Evolutionary conservation across 2,329 filamentous ascomycete genomes (phyloP), one percentile per base, ranked within the genome.

Genomic region (Alternaria triticina): DNA sequence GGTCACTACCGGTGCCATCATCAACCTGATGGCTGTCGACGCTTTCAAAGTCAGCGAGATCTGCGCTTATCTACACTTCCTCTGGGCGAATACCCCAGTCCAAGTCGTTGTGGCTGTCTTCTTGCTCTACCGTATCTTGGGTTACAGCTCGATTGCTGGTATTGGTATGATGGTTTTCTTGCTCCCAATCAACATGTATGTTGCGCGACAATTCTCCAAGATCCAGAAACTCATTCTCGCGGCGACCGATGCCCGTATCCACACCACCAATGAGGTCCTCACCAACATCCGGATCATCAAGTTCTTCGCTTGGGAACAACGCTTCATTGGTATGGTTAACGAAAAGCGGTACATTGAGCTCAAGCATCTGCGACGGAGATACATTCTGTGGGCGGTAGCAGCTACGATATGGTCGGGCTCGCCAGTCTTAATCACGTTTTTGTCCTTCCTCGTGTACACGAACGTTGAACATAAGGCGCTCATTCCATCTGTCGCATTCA

Each of bases 271-370:
- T 78, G 96, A 99, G 80, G 92, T 98, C 8, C 84, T 99, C 27
- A 94, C 97, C 76, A 99, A 98, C 74, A 98, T 99, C 69, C 90
- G 96, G 55, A 97, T 99, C 78, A 98, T 99, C 87, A 99, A 99
- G 78, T 99, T 96, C 80, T 99, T 99, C 78, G 95, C 96, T 0
- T 99, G 96, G 96, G 96, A 99, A 79, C 89, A 94, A 72, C 91
- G 95, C 3, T 99, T 97, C 77, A 88, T 92, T 61, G 87, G 88
- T 22, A 89, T 93, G 58, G 93, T 99, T 33, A 91, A 96, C 64
- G 95, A 97, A 78, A 97, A 97, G 82, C 89, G 96, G 66, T 85
- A 86, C 46, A 84, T 84, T 4, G 96, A 99, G 79, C 85, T 99
- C 55, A 89, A 87, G 71, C 89, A 93, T 30, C 81, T 99, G 58